Percentiles rank a stretch among this genome's conserved stretches.
Evolutionary conservation across 2,329 filamentous ascomycete species (phyloP).

Genomic region (Pseudogymnoascus sp.): DNA sequence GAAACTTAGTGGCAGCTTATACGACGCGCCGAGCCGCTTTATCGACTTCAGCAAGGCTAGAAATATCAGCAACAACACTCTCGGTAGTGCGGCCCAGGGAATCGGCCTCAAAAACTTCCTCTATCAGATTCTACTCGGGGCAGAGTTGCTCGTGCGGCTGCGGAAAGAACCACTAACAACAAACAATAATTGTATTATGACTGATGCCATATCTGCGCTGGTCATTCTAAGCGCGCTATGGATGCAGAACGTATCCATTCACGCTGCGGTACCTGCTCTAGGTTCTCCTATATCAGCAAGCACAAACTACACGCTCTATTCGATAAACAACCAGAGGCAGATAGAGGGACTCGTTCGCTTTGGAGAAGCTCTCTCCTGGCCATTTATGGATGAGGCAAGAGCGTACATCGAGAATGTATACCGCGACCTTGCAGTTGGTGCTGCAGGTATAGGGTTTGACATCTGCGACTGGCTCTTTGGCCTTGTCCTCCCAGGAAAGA

Average conservation of each 20-base stretch:
- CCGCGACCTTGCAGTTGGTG: background rate
- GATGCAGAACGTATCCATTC: background rate
- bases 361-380: background rate
- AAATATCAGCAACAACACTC: background rate
- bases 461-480: background rate
- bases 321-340: background rate
- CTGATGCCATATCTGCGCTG: background rate
- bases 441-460: background rate
- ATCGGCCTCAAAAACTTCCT: background rate
- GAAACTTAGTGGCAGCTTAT: background rate
- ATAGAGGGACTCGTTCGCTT: background rate
- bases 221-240: background rate
- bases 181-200: background rate
- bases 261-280: background rate
- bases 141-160: background rate
- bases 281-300: background rate
- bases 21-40: background rate
- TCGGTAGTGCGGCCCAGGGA: background rate
- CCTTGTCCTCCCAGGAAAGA: background rate
- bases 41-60: background rate
- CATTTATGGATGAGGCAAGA: background rate
- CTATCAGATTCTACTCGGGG: background rate
- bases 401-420: background rate
- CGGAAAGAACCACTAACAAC: background rate
- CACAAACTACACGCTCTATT: background rate